Base-by-base conservation (phyloP, 331 rosid genomes). In the Phaseolus coccineus region DNA sequence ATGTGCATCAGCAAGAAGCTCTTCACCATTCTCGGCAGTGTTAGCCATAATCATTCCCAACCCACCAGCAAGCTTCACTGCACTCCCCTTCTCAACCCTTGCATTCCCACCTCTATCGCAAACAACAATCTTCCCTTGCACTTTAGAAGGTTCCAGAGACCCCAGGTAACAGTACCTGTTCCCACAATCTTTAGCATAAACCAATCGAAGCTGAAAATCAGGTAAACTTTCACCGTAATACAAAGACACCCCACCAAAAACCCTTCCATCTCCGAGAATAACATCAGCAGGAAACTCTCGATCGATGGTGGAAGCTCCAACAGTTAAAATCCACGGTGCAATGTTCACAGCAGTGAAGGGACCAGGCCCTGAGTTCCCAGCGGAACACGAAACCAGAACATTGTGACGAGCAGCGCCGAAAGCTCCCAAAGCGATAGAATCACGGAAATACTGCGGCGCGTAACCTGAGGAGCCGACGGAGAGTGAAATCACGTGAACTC, bases 31-130 rank as follows among this genome's bases (percentile, higher is more conserved):
- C 0, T 76, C 93, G 13, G 76, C 89, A 0, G 86, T 80, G 27
- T 95, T 95, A 0, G 97, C 78, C 37, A 95, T 27, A 22, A 95
- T 84, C 94, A 95, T 79, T 27, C 89, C 99, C 3, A 87, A 31
- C 1, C 97, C 98, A 4, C 97, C 97, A 0, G 90, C 99, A 24
- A 74, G 76, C 80, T 93, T 91, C 66, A 95, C 97, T 3, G 94
- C 88, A 50, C 87, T 70, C 27, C 97, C 99, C 78, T 95, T 95
- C 50, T 79, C 94, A 27, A 90, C 99, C 72, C 98, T 87, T 1
- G 98, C 98, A 74, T 90, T 95, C 2, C 92, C 92, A 55, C 98
- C 98, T 11, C 97, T 85, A 53, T 95, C 99, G 30, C 99, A 95
- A 4, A 95, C 98, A 14, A 95, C 98, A 59, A 95, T 95, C 55